Conservation (phyloP, 495 filamentous ascomycete genomes). For the Pseudomonodictys pantanalensis region DNA sequence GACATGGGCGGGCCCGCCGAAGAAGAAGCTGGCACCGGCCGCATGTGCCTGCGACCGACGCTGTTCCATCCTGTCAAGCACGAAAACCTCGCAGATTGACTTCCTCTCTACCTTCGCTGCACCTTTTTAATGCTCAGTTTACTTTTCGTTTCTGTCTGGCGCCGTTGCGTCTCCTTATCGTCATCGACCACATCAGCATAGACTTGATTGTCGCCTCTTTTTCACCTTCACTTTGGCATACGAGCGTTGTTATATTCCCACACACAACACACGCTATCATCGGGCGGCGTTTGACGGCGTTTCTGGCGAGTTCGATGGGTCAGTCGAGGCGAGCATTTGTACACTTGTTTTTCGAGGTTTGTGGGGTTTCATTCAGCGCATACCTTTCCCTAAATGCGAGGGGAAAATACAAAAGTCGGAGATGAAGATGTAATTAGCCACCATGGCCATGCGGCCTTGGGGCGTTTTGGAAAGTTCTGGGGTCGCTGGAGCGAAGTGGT, state of each 20-base stretch:
- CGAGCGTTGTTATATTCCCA: conserved; percentile 14
- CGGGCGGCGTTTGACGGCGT: conserved; percentile 22
- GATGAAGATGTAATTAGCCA: no score
- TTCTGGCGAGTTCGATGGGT: no score
- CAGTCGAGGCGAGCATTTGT: neutral
- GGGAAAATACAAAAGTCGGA: no score
- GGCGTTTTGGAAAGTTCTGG: no score
- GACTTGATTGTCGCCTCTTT: conserved; percentile 2
- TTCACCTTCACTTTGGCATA: conserved; percentile 15
- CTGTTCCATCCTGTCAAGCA: conserved; percentile 44
- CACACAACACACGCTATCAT: conserved; percentile 12
- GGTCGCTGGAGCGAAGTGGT: no score
- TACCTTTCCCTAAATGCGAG: no score
- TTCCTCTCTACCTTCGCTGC: conserved; percentile 5
- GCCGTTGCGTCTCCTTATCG: neutral
- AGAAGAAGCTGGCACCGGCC: conserved; percentile 37
- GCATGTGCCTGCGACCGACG: conserved; percentile 40
- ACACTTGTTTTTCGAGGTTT: neutral
- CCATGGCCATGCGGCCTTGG: no score
- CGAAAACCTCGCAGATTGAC: conserved; percentile 35
- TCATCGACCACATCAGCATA: no score
- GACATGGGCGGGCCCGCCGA: conserved; percentile 44
- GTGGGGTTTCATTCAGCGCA: neutral
- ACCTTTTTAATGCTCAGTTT: conserved; percentile 18
- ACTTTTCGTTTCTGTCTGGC: conserved; percentile 4